Base-by-base conservation (phyloP, 2,329 filamentous ascomycete species). In the Penicillium sp. region DNA sequence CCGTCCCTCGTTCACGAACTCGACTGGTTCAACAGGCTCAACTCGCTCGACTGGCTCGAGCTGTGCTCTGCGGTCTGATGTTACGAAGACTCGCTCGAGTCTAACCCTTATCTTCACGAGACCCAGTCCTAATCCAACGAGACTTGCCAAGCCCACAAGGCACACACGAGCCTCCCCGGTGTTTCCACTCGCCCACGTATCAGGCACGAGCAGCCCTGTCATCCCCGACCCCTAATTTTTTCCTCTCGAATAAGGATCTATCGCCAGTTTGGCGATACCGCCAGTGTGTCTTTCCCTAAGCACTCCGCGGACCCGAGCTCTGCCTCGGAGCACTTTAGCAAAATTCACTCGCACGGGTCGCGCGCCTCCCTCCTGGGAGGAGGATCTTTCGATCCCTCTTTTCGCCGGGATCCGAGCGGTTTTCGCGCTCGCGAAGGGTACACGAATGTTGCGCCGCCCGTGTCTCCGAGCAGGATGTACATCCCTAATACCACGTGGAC, bases 401-500 rank as follows among this genome's bases (percentile, higher is more conserved):
- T 76, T 64, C 69, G 75, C 48, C 72, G 72, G 52, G 74, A 75
- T 57, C 60, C 69, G 42, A 72, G 72, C 45, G 76, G 72, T 20
- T 80, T 74, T 64, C 75, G 80, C 69, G 68, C 75, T 59, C 73
- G 78, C 62, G 69, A 79, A 70, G 78, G 71, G 54, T 73, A 78
- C 70, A 56, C 73, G 25, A 66, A 66, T 56, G 62, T 67, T 33
- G 69, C 61, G 37, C 66, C 69, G 20, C 62, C 56, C 61, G 66
- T 53, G 42, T 51, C 55, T 29, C 59, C 49, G 35, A 63, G 66
- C 60, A 82, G 72, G 61, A 82, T 91, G 76, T 92, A 90, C 67
- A 82, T 87, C 61, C 86, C 95, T 61, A 88, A 84, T 66, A 87
- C 88, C 49, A 82, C 80, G 65, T 98, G 93, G 92, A 90, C 91